Percentiles rank a stretch among this genome's conserved stretches.
phyloP scores from a whole-genome alignment of 192 early-diverging fungal species.

The Chytriomyces hyalinus region DNA sequence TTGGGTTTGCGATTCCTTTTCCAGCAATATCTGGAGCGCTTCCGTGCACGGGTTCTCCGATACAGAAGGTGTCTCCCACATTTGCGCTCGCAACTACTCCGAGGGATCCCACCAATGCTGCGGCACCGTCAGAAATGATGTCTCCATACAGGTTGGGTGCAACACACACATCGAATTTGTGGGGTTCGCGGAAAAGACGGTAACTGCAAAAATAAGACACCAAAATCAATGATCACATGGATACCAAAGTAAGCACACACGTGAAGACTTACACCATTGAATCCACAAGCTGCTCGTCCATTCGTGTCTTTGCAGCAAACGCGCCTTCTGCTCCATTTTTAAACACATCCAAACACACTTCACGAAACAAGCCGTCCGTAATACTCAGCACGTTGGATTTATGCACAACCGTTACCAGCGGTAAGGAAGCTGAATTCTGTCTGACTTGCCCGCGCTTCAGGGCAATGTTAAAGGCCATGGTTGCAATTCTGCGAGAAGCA shows the following conservation, averaged over 20 bases:
- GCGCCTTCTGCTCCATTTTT: constrained; percentile 71
- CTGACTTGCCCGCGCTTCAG: constrained; percentile 49
- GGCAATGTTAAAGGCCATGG: constrained; percentile 94
- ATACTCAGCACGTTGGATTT: constrained; percentile 96
- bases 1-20: constrained; percentile 94
- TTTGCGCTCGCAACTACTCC: constrained; percentile 96
- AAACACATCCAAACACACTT: constrained; percentile 68
- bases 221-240: background rate
- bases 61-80: constrained; percentile 92
- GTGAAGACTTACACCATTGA: constrained; percentile 85
- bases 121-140: constrained; percentile 96
- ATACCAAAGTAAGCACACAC: background rate
- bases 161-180: constrained; percentile 94
- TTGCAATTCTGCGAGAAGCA: constrained; percentile 85
- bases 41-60: constrained; percentile 96
- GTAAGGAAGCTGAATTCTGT: constrained; percentile 2
- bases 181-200: constrained; percentile 96
- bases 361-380: constrained; percentile 96
- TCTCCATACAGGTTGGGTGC: constrained; percentile 98
- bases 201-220: constrained; percentile 49
- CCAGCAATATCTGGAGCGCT: constrained; percentile 98
- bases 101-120: constrained; percentile 92
- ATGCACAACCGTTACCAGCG: constrained; percentile 91
- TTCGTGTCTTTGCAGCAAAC: constrained; percentile 65
- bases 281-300: constrained; percentile 98